phyloP scores from a whole-genome alignment of 2,329 filamentous ascomycete species.

The Fusarium xyrophilum region DNA sequence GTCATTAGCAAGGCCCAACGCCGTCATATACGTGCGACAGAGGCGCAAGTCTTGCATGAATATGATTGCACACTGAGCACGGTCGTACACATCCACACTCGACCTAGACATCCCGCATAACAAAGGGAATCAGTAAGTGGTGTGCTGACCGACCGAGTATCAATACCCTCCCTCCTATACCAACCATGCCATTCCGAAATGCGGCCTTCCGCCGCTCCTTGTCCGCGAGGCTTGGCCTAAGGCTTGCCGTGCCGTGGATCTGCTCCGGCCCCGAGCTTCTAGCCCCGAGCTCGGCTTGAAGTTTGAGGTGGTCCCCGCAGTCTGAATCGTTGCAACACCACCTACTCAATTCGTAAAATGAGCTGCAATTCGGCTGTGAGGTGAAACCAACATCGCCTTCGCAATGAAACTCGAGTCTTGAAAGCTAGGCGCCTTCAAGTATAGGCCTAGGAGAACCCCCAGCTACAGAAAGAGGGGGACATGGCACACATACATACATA shows the following conservation, averaged over 20 bases:
- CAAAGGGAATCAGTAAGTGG: not conserved
- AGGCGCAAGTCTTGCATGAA: slow-evolving; percentile 13
- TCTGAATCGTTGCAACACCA: slow-evolving; percentile 35
- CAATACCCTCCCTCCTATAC: not conserved
- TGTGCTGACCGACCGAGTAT: slow-evolving; percentile 17
- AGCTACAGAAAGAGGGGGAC: slow-evolving; percentile 10
- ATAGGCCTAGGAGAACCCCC: not conserved
- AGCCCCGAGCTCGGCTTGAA: slow-evolving; percentile 39
- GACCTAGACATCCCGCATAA: slow-evolving; percentile 3
- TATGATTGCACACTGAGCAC: slow-evolving; percentile 20
- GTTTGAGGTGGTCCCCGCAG: slow-evolving; percentile 34
- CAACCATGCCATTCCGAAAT: slow-evolving; percentile 9
- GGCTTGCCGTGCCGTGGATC: slow-evolving; percentile 24
- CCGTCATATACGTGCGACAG: slow-evolving; percentile 21
- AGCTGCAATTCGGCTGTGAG: slow-evolving; percentile 11
- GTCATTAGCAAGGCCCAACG: slow-evolving; percentile 4
- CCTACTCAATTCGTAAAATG: slow-evolving; percentile 31
- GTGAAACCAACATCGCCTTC: slow-evolving; percentile 23
- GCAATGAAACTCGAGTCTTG: slow-evolving; percentile 24
- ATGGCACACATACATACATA: not conserved
- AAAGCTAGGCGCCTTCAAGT: slow-evolving; percentile 36
- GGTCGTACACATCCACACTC: slow-evolving; percentile 10
- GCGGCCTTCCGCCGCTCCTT: slow-evolving; percentile 27
- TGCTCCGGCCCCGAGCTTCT: slow-evolving; percentile 32
- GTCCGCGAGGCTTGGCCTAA: slow-evolving; percentile 9